Evolutionary conservation across 2,329 filamentous ascomycete species (phyloP), one percentile per base, ranked within the genome.

Genomic region (Dactylellina drechsleri): DNA sequence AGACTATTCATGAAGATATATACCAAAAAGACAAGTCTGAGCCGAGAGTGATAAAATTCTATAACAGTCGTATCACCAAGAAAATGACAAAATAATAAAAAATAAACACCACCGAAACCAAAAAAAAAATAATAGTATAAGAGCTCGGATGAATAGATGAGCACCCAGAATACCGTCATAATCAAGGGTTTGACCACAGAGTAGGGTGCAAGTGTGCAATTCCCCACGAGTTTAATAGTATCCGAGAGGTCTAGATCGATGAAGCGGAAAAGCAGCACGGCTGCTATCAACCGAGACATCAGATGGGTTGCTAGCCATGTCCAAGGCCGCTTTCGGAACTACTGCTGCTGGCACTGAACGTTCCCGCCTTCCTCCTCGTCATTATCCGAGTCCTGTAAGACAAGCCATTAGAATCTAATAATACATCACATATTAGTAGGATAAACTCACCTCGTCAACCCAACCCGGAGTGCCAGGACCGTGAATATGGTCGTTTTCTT

Each of bases 261-360:
- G 2, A 36, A 10, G 10, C 10, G 10, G 6, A 36, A 8, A 10
- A 36, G 31, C 31, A 36, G 31, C 31, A 10, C 31, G 31, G 31
- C 31, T 36, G 31, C 31, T 36, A 36, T 36, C 31, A 10, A 36
- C 31, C 31, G 10, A 7, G 10, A 10, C 6, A 36, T 36, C 6
- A 1, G 31, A 10, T 36, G 31, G 31, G 31, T 36, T 4, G 23
- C 23, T 23, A 23, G 23, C 23, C 23, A 23, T 4, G 23, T 23
- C 23, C 23, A 23, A 23, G 23, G 23, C 23, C 23, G 31, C 31
- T 36, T 31, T 68, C 36, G 41, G 16, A 45, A 77, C 78, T 88
- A 92, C 84, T 92, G 90, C 68, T 90, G 88, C 76, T 90, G 88
- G 80, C 91, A 93, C 81, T 93, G 91, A 28, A 90, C 85, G 68